Percentiles rank a stretch among this genome's conserved stretches.
Conservation (phyloP, 768 basidiomycete species). For the Sporobolomyces pararoseus region DNA sequence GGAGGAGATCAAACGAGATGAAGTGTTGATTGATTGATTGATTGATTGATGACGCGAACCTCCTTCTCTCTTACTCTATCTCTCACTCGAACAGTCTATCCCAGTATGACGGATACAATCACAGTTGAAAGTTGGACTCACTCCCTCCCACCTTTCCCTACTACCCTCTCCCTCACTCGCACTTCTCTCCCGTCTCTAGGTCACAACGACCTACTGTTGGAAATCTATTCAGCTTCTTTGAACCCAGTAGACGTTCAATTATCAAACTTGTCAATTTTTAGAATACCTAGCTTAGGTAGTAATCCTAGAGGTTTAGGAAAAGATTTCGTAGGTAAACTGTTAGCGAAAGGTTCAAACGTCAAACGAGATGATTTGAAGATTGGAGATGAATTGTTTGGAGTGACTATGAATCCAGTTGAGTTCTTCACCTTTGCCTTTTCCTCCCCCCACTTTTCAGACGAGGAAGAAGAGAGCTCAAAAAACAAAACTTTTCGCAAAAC, state of each 20-base stretch:
- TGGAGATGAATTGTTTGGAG: conserved; percentile 72
- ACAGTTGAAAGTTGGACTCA: conserved; percentile 28
- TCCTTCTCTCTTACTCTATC: background rate
- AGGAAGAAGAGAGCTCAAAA: no score
- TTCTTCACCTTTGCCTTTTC: background rate
- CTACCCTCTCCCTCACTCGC: conserved; percentile 3
- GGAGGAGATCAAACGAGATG: background rate
- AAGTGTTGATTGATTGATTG: background rate
- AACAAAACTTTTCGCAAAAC: no score
- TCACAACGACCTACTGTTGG: conserved; percentile 20
- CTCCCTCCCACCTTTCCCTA: conserved; percentile 24
- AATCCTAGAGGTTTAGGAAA: conserved; percentile 59
- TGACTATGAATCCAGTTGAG: conserved; percentile 52
- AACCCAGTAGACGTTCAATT: conserved; percentile 37
- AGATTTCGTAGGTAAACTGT: conserved; percentile 73
- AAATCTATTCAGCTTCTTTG: conserved; percentile 22
- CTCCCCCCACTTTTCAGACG: background rate
- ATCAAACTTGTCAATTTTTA: conserved; percentile 20
- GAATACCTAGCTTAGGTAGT: background rate
- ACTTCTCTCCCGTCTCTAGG: conserved; percentile 6
- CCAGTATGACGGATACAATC: background rate
- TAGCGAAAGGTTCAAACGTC: conserved; percentile 57
- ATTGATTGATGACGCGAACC: background rate
- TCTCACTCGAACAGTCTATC: no score
- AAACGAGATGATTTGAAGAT: conserved; percentile 55